Percentiles rank a stretch among this genome's conserved stretches.
Evolutionary conservation across 2,329 filamentous ascomycete genomes (phyloP).

Genomic region (Sarocladiaceae sp.): DNA sequence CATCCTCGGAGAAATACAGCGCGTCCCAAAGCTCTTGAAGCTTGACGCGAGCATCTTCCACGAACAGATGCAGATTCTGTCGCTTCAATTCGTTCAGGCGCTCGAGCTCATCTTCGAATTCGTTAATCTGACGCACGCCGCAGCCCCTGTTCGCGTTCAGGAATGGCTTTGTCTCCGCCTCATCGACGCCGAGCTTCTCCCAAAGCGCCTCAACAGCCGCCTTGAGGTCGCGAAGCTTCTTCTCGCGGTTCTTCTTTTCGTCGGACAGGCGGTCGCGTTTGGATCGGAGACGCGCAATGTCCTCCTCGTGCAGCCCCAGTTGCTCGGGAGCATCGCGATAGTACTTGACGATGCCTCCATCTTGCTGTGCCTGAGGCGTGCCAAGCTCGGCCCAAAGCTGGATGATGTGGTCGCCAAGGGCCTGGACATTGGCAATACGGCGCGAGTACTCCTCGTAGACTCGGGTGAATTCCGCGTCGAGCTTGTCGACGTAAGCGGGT

Average conservation of each 20-base stretch:
- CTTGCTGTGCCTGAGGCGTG: slow-evolving; percentile 87
- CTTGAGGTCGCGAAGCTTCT: slow-evolving; percentile 67
- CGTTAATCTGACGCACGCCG: slow-evolving; percentile 85
- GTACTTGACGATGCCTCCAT: slow-evolving; percentile 77
- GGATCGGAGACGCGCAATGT: slow-evolving; percentile 63
- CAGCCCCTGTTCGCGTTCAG: slow-evolving; percentile 83
- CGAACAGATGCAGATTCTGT: slow-evolving; percentile 91
- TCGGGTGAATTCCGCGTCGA: slow-evolving; percentile 86
- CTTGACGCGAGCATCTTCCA: slow-evolving; percentile 86
- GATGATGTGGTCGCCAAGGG: slow-evolving; percentile 77
- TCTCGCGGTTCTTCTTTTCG: slow-evolving; percentile 83
- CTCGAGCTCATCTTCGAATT: slow-evolving; percentile 85
- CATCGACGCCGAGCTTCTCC: slow-evolving; percentile 80
- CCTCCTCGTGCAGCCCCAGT: slow-evolving; percentile 83
- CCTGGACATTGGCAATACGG: slow-evolving; percentile 68
- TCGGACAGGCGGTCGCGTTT: slow-evolving; percentile 79
- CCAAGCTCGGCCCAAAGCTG: slow-evolving; percentile 94
- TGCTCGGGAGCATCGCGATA: slow-evolving; percentile 91
- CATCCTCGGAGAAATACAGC: slow-evolving; percentile 91
- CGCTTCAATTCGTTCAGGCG: slow-evolving; percentile 87
- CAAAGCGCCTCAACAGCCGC: slow-evolving; percentile 77
- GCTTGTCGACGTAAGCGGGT: slow-evolving; percentile 73
- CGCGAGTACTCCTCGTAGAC: slow-evolving; percentile 96
- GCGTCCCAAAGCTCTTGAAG: slow-evolving; percentile 94
- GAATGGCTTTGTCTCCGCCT: slow-evolving; percentile 77